These are phyloP conservation scores for Sarcocystis neurona DNA, from an alignment of 169 alveolate genomes.

Conservation along the genomic window DNA sequence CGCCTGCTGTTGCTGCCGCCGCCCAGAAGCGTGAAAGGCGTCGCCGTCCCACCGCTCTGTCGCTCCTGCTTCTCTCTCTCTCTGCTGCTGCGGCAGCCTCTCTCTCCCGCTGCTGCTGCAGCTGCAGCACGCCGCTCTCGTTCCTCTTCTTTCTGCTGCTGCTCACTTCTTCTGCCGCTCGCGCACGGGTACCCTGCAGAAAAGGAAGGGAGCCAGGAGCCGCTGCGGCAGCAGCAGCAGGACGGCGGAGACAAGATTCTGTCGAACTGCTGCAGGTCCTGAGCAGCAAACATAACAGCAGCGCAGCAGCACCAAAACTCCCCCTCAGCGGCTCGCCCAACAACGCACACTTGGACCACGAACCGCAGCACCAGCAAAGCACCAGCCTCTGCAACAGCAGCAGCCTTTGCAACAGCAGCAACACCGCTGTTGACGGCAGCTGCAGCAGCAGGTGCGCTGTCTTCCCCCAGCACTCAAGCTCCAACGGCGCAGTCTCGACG, in stretches of 20 bases:
- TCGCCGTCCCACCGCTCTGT: too few relatives aligned
- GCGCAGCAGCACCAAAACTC: background rate
- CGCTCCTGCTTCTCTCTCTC: background rate
- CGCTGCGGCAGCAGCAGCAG: background rate
- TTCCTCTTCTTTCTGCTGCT: background rate
- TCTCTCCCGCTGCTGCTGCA: background rate
- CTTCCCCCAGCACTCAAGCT: too few relatives aligned
- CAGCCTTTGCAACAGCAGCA: too few relatives aligned
- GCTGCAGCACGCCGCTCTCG: background rate
- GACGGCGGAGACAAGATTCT: background rate
- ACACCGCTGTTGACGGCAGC: too few relatives aligned
- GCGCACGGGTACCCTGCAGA: background rate
- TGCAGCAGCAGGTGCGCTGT: too few relatives aligned
- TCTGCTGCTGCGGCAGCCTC: background rate
- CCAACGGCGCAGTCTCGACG: too few relatives aligned
- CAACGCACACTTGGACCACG: too few relatives aligned
- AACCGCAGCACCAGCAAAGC: too few relatives aligned
- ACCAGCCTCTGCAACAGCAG: too few relatives aligned
- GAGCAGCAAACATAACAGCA: background rate
- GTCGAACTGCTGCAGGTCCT: constrained; percentile 19
- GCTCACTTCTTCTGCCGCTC: background rate
- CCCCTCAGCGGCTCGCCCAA: too few relatives aligned
- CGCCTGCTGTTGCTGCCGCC: background rate
- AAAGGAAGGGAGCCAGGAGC: background rate
- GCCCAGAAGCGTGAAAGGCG: too few relatives aligned